Conservation (phyloP, 2,329 filamentous ascomycete species). For the Didymella keratinophila region DNA sequence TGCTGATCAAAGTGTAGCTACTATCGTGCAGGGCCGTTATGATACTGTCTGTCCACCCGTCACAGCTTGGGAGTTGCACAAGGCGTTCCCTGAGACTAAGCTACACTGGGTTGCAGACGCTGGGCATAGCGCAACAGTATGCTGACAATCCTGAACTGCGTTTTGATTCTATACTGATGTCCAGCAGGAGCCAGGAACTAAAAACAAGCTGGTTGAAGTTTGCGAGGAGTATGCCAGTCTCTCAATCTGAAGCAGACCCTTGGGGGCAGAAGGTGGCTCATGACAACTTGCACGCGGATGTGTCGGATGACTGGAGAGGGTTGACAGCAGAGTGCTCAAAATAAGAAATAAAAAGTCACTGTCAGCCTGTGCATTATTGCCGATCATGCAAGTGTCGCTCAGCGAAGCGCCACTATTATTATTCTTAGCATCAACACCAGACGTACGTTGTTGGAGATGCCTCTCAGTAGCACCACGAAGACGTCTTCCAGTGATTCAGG, state of each 20-base stretch:
- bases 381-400: not conserved
- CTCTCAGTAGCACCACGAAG: too few species aligned
- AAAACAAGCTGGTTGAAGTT: slow-evolving; percentile 34
- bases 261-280: not conserved
- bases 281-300: not conserved
- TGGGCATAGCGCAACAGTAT: slow-evolving; percentile 43
- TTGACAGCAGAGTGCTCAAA: not conserved
- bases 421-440: not conserved
- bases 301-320: not conserved
- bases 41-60: slow-evolving; percentile 56
- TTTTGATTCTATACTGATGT: slow-evolving; percentile 1
- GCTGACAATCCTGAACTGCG: not conserved
- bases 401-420: not conserved
- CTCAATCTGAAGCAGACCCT: not conserved
- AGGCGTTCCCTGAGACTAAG: slow-evolving; percentile 48
- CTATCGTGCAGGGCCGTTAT: slow-evolving; percentile 57
- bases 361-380: not conserved
- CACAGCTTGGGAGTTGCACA: slow-evolving; percentile 55
- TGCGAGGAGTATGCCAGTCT: slow-evolving; percentile 36
- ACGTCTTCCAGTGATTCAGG: not conserved
- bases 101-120: slow-evolving; percentile 46
- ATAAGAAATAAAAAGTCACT: not conserved
- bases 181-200: slow-evolving; percentile 36
- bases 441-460: not conserved
- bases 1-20: slow-evolving; percentile 22